phyloP scores from a whole-genome alignment of 495 filamentous ascomycete species.

The Hypoxylon intermedium region DNA sequence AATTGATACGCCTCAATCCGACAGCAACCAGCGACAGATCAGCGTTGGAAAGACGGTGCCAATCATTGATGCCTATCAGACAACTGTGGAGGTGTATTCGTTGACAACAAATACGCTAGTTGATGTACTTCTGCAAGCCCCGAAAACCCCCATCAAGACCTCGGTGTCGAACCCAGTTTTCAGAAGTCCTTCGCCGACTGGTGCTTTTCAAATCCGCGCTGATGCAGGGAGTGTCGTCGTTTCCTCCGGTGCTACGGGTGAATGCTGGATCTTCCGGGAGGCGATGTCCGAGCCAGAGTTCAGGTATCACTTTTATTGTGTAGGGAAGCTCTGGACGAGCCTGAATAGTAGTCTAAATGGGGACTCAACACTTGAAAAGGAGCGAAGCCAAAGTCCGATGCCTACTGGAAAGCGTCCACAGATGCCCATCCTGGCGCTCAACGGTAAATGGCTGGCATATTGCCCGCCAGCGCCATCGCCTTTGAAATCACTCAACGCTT shows the following conservation, averaged over 20 bases:
- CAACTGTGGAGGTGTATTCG: slow-evolving; percentile 85
- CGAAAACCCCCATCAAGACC: slow-evolving; percentile 53
- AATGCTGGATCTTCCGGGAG: slow-evolving; percentile 78
- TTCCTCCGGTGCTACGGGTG: slow-evolving; percentile 81
- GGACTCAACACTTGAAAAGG: slow-evolving; percentile 56
- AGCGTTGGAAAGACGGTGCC: slow-evolving; percentile 36
- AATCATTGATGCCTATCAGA: slow-evolving; percentile 71
- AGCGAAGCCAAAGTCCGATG: slow-evolving; percentile 45
- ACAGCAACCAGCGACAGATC: slow-evolving; percentile 34
- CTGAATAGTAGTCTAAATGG: slow-evolving; percentile 74
- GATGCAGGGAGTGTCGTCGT: slow-evolving; percentile 72
- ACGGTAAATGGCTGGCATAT: slow-evolving; percentile 82
- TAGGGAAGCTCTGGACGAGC: slow-evolving; percentile 87
- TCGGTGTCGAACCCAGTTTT: slow-evolving; percentile 62
- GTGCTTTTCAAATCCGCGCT: slow-evolving; percentile 72
- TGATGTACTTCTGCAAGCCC: slow-evolving; percentile 69
- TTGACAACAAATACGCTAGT: slow-evolving; percentile 71
- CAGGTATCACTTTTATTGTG: slow-evolving; percentile 61
- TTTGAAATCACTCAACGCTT: slow-evolving; percentile 70
- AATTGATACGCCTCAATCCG: slow-evolving; percentile 41
- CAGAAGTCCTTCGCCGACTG: slow-evolving; percentile 67
- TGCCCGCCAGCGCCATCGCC: slow-evolving; percentile 77
- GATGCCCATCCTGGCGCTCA: slow-evolving; percentile 75
- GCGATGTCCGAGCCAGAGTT: slow-evolving; percentile 39
- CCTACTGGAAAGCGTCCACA: slow-evolving; percentile 54